A percentile compares a stretch with the other conserved stretches of the same genome.
Evolutionary conservation across 2,329 filamentous ascomycete genomes (phyloP).

Genomic region (Colletotrichum coccodes): DNA sequence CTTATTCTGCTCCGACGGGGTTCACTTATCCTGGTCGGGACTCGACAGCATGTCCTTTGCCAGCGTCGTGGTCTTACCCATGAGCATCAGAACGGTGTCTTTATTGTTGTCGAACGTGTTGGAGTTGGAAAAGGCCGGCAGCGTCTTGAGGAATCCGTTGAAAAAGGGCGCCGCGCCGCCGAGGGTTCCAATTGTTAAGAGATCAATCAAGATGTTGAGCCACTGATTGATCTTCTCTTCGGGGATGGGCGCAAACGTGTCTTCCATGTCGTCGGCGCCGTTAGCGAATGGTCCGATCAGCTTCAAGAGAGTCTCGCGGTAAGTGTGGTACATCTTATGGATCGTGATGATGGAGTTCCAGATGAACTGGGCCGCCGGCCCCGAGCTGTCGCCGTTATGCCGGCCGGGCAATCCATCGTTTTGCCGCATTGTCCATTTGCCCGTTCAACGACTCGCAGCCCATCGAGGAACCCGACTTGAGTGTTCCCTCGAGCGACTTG

Average conservation of each 20-base stretch:
- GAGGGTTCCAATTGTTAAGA: conserved; percentile 40
- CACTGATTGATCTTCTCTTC: conserved; percentile 36
- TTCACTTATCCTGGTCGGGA: conserved; percentile 36
- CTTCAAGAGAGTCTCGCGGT: background rate
- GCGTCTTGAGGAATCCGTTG: conserved; percentile 37
- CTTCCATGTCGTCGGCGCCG: conserved; percentile 21
- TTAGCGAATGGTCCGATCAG: background rate
- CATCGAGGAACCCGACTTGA: too few species aligned
- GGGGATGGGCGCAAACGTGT: conserved; percentile 42
- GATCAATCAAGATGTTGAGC: conserved; percentile 41
- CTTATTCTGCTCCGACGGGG: too few species aligned
- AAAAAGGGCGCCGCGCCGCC: conserved; percentile 39
- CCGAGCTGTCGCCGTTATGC: conserved; percentile 31
- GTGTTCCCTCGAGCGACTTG: too few species aligned
- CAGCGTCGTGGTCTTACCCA: conserved; percentile 39
- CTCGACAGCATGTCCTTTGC: conserved; percentile 38
- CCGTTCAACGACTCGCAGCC: too few species aligned
- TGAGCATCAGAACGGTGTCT: conserved; percentile 39
- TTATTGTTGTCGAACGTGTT: conserved; percentile 40
- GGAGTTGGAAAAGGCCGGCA: conserved; percentile 34
- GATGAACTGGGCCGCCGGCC: conserved; percentile 35
- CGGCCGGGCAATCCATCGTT: background rate
- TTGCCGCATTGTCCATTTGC: too few species aligned
- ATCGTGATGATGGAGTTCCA: conserved; percentile 40
- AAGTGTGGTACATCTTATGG: conserved; percentile 30